Percentiles rank a stretch among this genome's conserved stretches.
Evolutionary conservation across 257 asterid genomes (phyloP).

Genomic region (Osmanthus fragrans): DNA sequence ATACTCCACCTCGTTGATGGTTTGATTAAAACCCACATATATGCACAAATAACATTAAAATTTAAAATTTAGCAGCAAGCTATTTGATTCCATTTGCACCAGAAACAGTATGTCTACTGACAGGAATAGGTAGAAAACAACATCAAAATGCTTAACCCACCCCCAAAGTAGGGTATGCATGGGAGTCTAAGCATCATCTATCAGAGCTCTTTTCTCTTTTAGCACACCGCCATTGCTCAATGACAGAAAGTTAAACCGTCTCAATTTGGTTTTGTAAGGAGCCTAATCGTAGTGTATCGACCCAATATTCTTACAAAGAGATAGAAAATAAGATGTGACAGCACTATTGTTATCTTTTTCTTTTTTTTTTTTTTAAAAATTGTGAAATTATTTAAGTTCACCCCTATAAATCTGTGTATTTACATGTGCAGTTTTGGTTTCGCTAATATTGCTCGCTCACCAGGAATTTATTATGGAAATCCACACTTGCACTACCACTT

Average conservation of each 20-base stretch:
- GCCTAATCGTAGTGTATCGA: not conserved
- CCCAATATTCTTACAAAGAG: not conserved
- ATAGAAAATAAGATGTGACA: not conserved
- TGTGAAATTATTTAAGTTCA: too few relatives aligned
- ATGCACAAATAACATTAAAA: not conserved
- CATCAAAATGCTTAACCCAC: not conserved
- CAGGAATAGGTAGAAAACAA: too few relatives aligned
- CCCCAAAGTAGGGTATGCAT: not conserved
- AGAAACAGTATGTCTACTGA: not conserved
- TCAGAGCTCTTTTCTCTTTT: not conserved
- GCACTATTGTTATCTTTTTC: too few relatives aligned
- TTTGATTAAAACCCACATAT: slow-evolving; percentile 12
- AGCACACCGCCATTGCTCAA: not conserved
- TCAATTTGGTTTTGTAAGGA: not conserved
- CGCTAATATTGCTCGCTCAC: not conserved
- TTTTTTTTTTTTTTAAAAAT: too few relatives aligned
- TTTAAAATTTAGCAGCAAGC: not conserved
- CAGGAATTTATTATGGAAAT: slow-evolving; percentile 18
- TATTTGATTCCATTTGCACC: not conserved
- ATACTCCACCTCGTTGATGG: not conserved
- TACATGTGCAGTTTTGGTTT: not conserved
- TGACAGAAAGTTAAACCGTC: not conserved
- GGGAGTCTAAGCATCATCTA: slow-evolving; percentile 2
- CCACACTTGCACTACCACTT: slow-evolving; percentile 5
- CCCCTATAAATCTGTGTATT: not conserved